A percentile compares a stretch with the other conserved stretches of the same genome.
These are phyloP conservation scores for Metrosideros polymorpha DNA, from an alignment of 441 rosid species.

Conservation along the genomic window DNA sequence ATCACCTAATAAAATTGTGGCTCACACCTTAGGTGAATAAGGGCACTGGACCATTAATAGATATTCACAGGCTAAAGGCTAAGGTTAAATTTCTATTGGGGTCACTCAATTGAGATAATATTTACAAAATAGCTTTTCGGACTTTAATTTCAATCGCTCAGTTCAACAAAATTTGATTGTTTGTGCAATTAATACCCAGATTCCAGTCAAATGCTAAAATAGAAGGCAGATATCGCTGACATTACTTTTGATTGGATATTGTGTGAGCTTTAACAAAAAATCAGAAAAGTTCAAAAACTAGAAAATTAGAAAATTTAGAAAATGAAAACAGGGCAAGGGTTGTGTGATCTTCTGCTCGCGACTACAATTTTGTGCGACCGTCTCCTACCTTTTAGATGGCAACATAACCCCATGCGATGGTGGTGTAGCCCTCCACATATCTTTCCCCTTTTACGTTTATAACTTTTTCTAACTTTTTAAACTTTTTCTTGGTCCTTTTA, in stretches of 20 bases:
- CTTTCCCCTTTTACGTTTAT: too few species aligned
- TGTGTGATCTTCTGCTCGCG: too few species aligned
- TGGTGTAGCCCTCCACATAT: too few species aligned
- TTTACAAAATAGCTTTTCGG: background rate
- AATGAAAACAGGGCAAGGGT: background rate
- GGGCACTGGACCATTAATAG: background rate
- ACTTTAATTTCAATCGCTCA: background rate
- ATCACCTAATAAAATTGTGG: too few species aligned
- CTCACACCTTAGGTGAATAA: background rate
- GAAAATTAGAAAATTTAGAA: background rate
- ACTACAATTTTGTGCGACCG: too few species aligned
- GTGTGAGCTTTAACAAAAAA: background rate
- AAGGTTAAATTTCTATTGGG: background rate
- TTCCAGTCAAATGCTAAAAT: background rate
- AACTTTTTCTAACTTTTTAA: too few species aligned
- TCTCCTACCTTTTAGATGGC: too few species aligned
- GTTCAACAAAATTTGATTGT: background rate
- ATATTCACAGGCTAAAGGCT: background rate
- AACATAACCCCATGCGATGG: too few species aligned
- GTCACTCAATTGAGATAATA: background rate
- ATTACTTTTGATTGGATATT: background rate
- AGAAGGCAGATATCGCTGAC: background rate
- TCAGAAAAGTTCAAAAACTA: background rate
- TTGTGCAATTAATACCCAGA: background rate
- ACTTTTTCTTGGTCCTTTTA: too few species aligned